Percentiles rank a stretch among this genome's conserved stretches.
Evolutionary conservation across 1,284 basidiomycete genomes (phyloP).

Genomic region (Malassezia sp.): DNA sequence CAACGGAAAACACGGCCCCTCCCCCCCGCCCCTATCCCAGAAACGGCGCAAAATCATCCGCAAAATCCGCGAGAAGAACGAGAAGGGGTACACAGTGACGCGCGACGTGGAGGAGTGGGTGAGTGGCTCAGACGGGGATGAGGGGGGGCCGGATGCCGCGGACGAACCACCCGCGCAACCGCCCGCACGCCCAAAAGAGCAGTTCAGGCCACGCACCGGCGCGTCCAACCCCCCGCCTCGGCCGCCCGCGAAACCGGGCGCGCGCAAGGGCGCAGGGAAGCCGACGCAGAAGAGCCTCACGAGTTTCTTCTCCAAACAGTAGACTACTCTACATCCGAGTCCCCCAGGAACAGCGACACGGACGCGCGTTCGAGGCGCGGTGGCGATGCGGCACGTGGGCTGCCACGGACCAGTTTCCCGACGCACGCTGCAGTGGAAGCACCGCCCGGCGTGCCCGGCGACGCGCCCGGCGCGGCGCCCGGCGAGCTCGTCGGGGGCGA

Average conservation of each 20-base stretch:
- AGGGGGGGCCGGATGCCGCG: slow-evolving; percentile 4
- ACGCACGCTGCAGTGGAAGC: too few relatives aligned
- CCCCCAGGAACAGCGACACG: not conserved
- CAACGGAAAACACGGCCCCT: not conserved
- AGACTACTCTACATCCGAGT: not conserved
- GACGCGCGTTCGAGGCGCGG: too few relatives aligned
- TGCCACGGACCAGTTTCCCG: too few relatives aligned
- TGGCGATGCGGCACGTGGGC: too few relatives aligned
- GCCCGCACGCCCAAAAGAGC: not conserved
- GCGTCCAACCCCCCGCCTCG: not conserved
- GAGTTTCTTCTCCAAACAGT: slow-evolving; percentile 13
- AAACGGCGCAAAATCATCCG: slow-evolving; percentile 36
- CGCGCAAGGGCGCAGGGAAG: not conserved
- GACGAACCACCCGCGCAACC: not conserved
- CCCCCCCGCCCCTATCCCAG: slow-evolving; percentile 3
- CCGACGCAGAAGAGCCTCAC: slow-evolving; percentile 9
- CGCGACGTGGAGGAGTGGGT: slow-evolving; percentile 29
- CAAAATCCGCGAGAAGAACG: slow-evolving; percentile 31
- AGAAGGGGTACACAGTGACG: slow-evolving; percentile 32
- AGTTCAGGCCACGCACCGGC: not conserved
- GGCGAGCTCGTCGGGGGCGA: slow-evolving; percentile 4
- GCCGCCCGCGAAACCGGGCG: not conserved
- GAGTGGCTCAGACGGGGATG: slow-evolving; percentile 34
- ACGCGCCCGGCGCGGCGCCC: not conserved
- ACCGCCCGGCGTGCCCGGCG: too few relatives aligned